A percentile compares a stretch with the other conserved stretches of the same genome.
Conservation (phyloP, 2,329 filamentous ascomycete genomes). For the Ilyonectria destructans region DNA sequence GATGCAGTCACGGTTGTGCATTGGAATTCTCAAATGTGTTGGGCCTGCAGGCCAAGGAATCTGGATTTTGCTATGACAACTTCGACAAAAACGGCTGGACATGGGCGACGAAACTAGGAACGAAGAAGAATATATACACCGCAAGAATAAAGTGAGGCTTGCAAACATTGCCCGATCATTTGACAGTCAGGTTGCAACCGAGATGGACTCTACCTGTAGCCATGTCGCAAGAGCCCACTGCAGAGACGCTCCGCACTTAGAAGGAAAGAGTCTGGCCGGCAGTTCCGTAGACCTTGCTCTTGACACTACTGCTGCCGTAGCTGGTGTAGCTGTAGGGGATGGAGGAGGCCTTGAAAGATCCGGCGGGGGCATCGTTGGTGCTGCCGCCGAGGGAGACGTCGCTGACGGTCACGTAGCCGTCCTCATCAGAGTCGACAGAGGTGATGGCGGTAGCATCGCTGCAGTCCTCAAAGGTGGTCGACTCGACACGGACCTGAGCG, state of each 20-base stretch:
- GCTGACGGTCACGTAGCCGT: constrained; percentile 59
- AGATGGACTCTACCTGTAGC: neutral
- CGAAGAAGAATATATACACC: constrained; percentile 11
- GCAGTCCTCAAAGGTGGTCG: constrained; percentile 64
- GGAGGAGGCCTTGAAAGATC: constrained; percentile 65
- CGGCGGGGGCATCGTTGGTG: constrained; percentile 59
- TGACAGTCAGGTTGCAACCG: neutral
- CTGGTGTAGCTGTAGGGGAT: constrained; percentile 66
- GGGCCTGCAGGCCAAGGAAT: constrained; percentile 2
- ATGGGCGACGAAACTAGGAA: neutral
- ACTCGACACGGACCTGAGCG: constrained; percentile 72
- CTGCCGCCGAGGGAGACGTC: constrained; percentile 61
- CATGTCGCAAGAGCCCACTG: neutral
- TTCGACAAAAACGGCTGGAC: neutral
- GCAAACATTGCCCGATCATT: neutral
- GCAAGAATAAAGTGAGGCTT: constrained; percentile 7
- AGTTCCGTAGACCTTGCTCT: constrained; percentile 57
- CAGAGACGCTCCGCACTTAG: constrained; percentile 39
- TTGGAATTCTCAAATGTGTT: neutral
- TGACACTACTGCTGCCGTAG: constrained; percentile 64
- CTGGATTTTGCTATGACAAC: neutral
- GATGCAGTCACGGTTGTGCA: neutral
- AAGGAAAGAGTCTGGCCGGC: constrained; percentile 60
- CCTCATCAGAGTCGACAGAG: constrained; percentile 58
- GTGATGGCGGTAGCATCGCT: constrained; percentile 50